Base-by-base conservation (phyloP, 2,329 filamentous ascomycete genomes). In the Chaetothyriales sp. region DNA sequence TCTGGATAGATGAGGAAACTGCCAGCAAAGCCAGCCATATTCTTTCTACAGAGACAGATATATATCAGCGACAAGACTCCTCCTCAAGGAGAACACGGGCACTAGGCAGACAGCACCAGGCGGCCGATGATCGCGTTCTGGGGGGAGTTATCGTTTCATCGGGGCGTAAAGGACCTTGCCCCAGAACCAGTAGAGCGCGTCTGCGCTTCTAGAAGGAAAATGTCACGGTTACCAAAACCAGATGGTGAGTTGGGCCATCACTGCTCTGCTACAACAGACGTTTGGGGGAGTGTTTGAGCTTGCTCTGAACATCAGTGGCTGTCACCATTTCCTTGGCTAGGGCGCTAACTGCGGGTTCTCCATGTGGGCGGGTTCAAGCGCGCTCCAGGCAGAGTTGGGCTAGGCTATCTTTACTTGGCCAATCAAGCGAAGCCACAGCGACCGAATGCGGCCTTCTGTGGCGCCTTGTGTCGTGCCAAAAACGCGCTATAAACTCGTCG, bases 271-370 rank as follows among this genome's bases (percentile, higher is more conserved):
- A 15, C 33, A 13, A 40, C 33, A 46, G 44, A 51, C 53, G 47
- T 28, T 43, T 52, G 18, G 15, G 40, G 19, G 15, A n/a, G 22
- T 43, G 54, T 56, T 54, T 56, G 54, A 54, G 47, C 22, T 52
- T 46, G 46, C 18, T 51, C 53, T 53, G 53, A 51, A 51, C 20
- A 25, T 40, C 18, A 49, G 19, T 40, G 10, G 33, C 15, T 33
- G 29, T 33, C 8, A 13, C 29, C 29, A 8, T 33, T 33, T 33
- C 29, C 29, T 33, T 33, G 29, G 29, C 44, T 19, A n/a, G 10
- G 19, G 25, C 20, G 45, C 45, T 47, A 33, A 13, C 8, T 8
- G 29, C n/a, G 7, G 29, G 29, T 33, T 9, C 22, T 25, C 7
- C 7, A 33, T 13, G 2, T 33, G 7, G 29, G 29, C 29, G 29